Evolutionary conservation across 2,329 filamentous ascomycete species (phyloP).

Genomic region (Exophiala dermatitidis): DNA sequence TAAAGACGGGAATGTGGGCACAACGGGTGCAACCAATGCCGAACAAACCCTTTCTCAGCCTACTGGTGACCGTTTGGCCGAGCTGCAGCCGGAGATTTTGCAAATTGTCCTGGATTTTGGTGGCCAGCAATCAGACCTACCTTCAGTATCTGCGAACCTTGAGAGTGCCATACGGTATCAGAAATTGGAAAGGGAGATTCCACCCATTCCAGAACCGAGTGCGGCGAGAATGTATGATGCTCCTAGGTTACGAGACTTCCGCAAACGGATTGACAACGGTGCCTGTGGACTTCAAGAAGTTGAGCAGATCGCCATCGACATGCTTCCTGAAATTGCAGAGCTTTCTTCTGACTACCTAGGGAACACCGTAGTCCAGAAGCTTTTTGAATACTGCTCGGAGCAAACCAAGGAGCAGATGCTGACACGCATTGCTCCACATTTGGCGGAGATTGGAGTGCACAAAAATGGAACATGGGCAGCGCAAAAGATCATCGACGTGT

Average conservation of each 20-base stretch:
- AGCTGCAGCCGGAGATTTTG: conserved; percentile 75
- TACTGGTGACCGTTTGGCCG: conserved; percentile 56
- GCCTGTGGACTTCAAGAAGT: conserved; percentile 79
- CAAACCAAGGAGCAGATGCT: conserved; percentile 87
- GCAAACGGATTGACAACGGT: conserved; percentile 96
- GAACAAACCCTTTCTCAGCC: conserved; percentile 16
- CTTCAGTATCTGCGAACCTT: conserved; percentile 64
- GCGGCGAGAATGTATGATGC: conserved; percentile 88
- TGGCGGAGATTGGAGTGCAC: conserved; percentile 94
- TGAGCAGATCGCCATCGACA: conserved; percentile 82
- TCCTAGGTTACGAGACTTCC: conserved; percentile 86
- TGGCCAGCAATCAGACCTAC: conserved; percentile 68
- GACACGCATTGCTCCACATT: conserved; percentile 74
- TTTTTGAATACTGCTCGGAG: conserved; percentile 95
- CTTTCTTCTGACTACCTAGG: conserved; percentile 92
- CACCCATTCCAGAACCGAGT: conserved; percentile 78
- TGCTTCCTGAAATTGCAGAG: conserved; percentile 95
- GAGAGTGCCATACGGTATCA: conserved; percentile 69
- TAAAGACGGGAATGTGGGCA: conserved; percentile 29
- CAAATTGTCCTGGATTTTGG: conserved; percentile 85
- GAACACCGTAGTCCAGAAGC: conserved; percentile 98
- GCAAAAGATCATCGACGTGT: conserved; percentile 97
- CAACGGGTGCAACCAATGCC: conserved; percentile 24
- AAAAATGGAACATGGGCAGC: conserved; percentile 99
- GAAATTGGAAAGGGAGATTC: conserved; percentile 71